Conservation (phyloP, 2,329 filamentous ascomycete species). For the Aspergillus alliaceus region DNA sequence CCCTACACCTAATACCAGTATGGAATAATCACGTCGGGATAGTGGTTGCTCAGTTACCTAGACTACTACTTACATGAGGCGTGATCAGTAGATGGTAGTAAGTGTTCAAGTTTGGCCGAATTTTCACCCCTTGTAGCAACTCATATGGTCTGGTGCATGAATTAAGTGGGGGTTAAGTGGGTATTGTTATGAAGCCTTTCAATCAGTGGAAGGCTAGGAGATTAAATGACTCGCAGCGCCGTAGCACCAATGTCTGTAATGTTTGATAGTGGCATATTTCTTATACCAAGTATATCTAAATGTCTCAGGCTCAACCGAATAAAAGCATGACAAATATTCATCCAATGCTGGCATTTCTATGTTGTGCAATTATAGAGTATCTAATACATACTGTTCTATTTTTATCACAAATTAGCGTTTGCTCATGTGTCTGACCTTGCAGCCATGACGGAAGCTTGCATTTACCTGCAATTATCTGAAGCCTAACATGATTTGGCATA, state of each 20-base stretch:
- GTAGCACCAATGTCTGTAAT: not conserved
- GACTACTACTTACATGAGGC: not conserved
- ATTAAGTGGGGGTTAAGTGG: conserved; percentile 22
- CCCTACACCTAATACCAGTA: not conserved
- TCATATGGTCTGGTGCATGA: conserved; percentile 26
- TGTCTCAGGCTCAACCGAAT: not conserved
- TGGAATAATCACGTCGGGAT: not conserved
- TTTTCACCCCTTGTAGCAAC: no score
- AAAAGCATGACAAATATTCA: not conserved
- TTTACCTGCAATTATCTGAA: no score
- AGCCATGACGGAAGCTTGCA: not conserved
- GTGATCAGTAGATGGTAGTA: not conserved
- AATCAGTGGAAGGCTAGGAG: not conserved
- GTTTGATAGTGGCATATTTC: not conserved
- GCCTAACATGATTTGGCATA: no score
- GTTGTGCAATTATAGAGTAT: not conserved
- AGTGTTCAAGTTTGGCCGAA: not conserved
- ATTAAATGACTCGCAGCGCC: conserved; percentile 22
- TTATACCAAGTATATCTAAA: not conserved
- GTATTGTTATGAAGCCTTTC: not conserved
- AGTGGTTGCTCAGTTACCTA: not conserved
- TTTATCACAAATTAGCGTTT: no score
- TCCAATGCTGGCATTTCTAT: not conserved
- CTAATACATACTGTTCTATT: not conserved
- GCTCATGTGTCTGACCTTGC: no score